Conservation (phyloP, 1,284 basidiomycete genomes). For the Marasmius sp. region DNA sequence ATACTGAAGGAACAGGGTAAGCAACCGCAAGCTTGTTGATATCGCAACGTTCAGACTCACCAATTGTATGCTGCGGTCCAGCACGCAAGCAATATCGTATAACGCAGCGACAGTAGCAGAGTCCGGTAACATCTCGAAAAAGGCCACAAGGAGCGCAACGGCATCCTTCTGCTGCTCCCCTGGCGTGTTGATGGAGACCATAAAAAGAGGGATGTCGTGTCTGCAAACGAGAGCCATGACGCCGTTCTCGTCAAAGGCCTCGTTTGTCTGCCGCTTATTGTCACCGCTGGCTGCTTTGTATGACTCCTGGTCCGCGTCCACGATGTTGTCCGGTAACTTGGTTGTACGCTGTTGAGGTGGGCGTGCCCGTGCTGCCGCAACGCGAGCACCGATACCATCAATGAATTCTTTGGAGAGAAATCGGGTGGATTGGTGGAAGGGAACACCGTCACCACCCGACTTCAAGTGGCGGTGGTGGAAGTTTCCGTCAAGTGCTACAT, state of each 20-base stretch:
- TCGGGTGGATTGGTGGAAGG: not conserved
- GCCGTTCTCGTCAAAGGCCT: too few relatives aligned
- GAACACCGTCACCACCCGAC: not conserved
- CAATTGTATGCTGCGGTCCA: slow-evolving; percentile 15
- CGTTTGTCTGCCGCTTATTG: too few relatives aligned
- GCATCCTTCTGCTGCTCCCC: not conserved
- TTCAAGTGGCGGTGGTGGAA: not conserved
- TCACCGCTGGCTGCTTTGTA: too few relatives aligned
- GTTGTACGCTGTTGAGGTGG: not conserved
- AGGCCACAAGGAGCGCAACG: not conserved
- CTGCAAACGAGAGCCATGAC: too few relatives aligned
- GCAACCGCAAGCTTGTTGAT: not conserved
- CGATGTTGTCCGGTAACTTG: not conserved
- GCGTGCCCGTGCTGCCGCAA: not conserved
- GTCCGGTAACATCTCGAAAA: not conserved
- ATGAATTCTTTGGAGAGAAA: not conserved
- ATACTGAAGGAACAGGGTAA: not conserved
- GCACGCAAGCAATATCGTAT: slow-evolving; percentile 25
- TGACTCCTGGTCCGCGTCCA: not conserved
- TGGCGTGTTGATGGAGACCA: not conserved
- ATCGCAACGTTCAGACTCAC: slow-evolving; percentile 17
- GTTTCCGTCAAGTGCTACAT: not conserved
- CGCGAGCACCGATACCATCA: not conserved
- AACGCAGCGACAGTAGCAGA: not conserved
- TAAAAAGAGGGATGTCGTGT: not conserved